Evolutionary conservation across 2,329 filamentous ascomycete species (phyloP).

Genomic region (Monosporascus ibericus): DNA sequence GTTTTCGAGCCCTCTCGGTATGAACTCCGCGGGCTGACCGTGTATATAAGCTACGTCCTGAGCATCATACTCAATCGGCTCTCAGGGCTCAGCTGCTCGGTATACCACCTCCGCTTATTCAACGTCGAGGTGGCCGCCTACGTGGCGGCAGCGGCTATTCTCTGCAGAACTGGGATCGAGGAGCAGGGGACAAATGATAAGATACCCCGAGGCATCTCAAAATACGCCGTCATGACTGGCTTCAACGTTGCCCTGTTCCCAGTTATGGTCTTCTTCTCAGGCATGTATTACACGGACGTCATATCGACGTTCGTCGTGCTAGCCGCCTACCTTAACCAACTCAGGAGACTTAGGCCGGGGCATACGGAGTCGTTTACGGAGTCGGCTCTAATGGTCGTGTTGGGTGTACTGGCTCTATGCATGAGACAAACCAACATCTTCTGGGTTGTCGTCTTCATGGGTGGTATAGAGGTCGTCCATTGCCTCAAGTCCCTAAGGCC

Average conservation of each 20-base stretch:
- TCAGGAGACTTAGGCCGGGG: conserved; percentile 34
- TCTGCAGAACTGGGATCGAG: conserved; percentile 43
- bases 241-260: conserved; percentile 83
- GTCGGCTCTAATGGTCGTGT: conserved; percentile 38
- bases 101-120: conserved; percentile 40
- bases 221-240: conserved; percentile 53
- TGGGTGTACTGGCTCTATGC: conserved; percentile 61
- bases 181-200: conserved; percentile 14
- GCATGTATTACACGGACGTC: conserved; percentile 90
- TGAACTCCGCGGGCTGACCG: conserved; percentile 11
- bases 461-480: conserved; percentile 51
- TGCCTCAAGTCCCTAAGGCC: conserved; percentile 40
- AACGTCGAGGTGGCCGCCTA: conserved; percentile 40
- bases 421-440: conserved; percentile 97
- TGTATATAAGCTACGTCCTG: conserved; percentile 25
- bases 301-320: conserved; percentile 73
- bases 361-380: conserved; percentile 27
- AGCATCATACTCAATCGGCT: conserved; percentile 34
- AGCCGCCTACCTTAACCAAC: conserved; percentile 55
- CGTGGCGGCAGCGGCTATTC: conserved; percentile 39
- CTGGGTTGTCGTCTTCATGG: conserved; percentile 79
- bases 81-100: conserved; percentile 28
- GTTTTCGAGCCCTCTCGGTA: conserved; percentile 20
- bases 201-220: conserved; percentile 22
- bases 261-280: conserved; percentile 91